A percentile compares a stretch with the other conserved stretches of the same genome.
These are phyloP conservation scores for Gillenia trifoliata DNA, from an alignment of 306 rosid species.

Conservation along the genomic window DNA sequence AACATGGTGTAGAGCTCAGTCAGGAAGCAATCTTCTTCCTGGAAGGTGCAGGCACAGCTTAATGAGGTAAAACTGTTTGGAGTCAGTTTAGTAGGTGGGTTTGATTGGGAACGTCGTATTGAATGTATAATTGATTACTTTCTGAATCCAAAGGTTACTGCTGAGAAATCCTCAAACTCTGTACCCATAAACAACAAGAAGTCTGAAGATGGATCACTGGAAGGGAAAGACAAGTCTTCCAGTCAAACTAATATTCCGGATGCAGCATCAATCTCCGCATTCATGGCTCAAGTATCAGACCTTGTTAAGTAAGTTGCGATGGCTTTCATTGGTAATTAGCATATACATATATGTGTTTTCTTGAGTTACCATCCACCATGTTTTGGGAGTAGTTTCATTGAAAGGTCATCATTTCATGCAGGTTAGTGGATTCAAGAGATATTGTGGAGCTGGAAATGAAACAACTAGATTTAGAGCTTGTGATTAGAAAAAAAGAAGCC, in stretches of 20 bases:
- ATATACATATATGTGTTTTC: background rate
- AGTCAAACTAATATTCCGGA: slow-evolving; percentile 37
- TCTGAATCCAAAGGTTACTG: slow-evolving; percentile 34
- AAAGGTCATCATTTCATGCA: slow-evolving; percentile 25
- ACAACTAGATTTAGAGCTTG: slow-evolving; percentile 68
- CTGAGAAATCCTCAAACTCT: slow-evolving; percentile 59
- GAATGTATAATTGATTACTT: slow-evolving; percentile 7
- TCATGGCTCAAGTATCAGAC: slow-evolving; percentile 76
- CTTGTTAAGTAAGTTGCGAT: slow-evolving; percentile 68
- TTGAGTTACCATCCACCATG: background rate
- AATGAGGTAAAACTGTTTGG: slow-evolving; percentile 34
- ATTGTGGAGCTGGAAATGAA: slow-evolving; percentile 74
- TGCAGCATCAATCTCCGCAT: slow-evolving; percentile 47
- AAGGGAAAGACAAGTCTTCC: slow-evolving; percentile 36
- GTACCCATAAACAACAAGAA: slow-evolving; percentile 35
- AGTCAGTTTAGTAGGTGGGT: background rate
- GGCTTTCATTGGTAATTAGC: background rate
- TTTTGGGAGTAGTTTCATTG: background rate
- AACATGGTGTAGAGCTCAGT: slow-evolving; percentile 41
- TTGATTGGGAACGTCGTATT: background rate
- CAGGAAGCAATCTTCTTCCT: slow-evolving; percentile 37
- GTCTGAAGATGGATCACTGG: slow-evolving; percentile 29
- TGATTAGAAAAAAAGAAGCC: slow-evolving; percentile 78
- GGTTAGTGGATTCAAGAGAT: slow-evolving; percentile 94
- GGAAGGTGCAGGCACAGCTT: slow-evolving; percentile 44